Base-by-base conservation (phyloP, 2,329 filamentous ascomycete species). In the Beauveria caledonica region DNA sequence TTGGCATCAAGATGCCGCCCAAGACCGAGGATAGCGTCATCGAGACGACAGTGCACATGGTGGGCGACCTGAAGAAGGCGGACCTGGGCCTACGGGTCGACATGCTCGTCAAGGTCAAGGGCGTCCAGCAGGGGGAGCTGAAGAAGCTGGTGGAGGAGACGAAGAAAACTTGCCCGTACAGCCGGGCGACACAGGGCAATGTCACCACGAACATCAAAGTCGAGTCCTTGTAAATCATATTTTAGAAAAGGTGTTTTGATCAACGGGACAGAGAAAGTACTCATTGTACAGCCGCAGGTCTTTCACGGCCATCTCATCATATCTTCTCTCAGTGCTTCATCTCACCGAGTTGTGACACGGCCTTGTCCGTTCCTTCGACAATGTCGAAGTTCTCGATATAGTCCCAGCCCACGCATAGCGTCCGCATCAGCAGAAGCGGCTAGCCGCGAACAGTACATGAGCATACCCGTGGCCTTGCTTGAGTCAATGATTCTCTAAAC, bases 31-130 rank as follows among this genome's bases (percentile, higher is more conserved):
- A 76, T 57, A 73, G 71, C 9, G 64, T 78, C 17, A 71, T 78
- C 7, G 70, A 75, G 63, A 69, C 71, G 5, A 76, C 71, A 19
- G 76, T 78, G 13, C 71, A 78, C 60, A 67, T 79, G 13, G 75
- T 78, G 5, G 76, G 77, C 2, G 72, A 73, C 62, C 71, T 77
- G 72, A 77, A 77, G 68, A 66, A 70, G 58, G 67, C 76, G 17
- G 76, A 79, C 58, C 70, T 79, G 68, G 75, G 76, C 1, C 66
- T 79, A 45, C 64, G 74, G 3, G 76, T 78, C 2, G 71, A 77
- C 27, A 73, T 79, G 71, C 70, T 72, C 46, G 71, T 78, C 15
- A 73, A 69, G 66, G 62, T 69, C 54, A 69, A 71, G 66, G 68
- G 69, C 1, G 36, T 70, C 45, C 59, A 65, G 10, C 61, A 65